Evolutionary conservation across 208 protist genomes (phyloP).

Genomic region (Wallacemonas sp.): DNA sequence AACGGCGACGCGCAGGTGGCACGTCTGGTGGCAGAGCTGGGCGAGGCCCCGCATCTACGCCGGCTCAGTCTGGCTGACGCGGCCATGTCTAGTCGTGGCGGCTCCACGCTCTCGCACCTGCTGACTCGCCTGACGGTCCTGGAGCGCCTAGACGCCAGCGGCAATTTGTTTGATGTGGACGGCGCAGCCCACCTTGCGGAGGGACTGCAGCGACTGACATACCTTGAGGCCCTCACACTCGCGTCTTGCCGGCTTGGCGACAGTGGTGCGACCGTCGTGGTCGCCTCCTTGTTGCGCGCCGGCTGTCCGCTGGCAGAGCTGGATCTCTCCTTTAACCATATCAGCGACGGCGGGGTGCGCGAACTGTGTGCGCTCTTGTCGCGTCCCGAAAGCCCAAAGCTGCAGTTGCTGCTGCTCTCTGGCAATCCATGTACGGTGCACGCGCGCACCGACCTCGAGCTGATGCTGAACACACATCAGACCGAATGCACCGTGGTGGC

Average conservation of each 20-base stretch:
- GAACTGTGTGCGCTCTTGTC: conserved; percentile 38
- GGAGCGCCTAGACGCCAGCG: conserved; percentile 36
- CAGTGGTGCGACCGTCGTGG: conserved; percentile 41
- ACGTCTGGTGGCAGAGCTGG: conserved; percentile 18
- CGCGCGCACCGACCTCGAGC: conserved; percentile 18
- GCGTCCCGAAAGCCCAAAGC: conserved; percentile 21
- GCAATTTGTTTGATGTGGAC: conserved; percentile 59
- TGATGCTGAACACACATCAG: conserved; percentile 35
- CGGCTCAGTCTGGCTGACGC: conserved; percentile 53
- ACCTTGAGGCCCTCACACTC: conserved; percentile 39
- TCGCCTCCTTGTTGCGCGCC: conserved; percentile 32
- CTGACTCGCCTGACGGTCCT: conserved; percentile 40
- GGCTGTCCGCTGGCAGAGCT: conserved; percentile 47
- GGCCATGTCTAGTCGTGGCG: conserved; percentile 42
- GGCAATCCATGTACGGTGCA: conserved; percentile 45
- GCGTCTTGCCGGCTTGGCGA: conserved; percentile 47
- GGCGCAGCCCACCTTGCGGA: conserved; percentile 44
- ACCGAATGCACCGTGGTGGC: conserved; percentile 45
- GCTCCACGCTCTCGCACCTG: conserved; percentile 30
- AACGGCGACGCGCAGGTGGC: conserved; percentile 29
- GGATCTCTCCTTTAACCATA: conserved; percentile 61
- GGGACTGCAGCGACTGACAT: conserved; percentile 32
- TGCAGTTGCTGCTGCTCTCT: conserved; percentile 46
- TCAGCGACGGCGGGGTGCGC: conserved; percentile 50
- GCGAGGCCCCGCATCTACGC: conserved; percentile 22